Evolutionary conservation across 2,329 filamentous ascomycete genomes (phyloP).

Genomic region (Sordariomycetes sp.): DNA sequence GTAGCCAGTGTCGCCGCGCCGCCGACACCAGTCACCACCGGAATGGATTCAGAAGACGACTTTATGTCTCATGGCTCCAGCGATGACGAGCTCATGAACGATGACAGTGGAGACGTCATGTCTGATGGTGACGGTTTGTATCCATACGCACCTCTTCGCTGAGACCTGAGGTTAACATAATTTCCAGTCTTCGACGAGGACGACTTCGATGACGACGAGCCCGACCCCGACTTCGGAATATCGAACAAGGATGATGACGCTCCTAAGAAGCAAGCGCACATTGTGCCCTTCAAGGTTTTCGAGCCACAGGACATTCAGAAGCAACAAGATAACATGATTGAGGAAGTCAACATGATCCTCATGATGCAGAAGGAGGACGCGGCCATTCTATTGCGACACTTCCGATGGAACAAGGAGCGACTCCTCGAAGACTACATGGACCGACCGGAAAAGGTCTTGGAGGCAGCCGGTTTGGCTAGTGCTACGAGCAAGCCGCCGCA

Average conservation of each 20-base stretch:
- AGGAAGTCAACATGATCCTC: conserved; percentile 85
- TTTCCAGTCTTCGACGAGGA: too few relatives aligned
- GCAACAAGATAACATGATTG: conserved; percentile 78
- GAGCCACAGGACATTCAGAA: conserved; percentile 71
- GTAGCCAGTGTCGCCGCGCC: conserved; percentile 38
- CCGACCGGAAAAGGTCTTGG: conserved; percentile 65
- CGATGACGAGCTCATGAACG: conserved; percentile 63
- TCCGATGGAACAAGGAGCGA: conserved; percentile 93
- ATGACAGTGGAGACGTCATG: conserved; percentile 67
- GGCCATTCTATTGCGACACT: conserved; percentile 81
- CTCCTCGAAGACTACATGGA: conserved; percentile 98
- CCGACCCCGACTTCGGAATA: conserved; percentile 44
- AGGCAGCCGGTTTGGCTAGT: conserved; percentile 72
- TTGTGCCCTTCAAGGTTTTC: conserved; percentile 78
- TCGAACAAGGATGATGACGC: conserved; percentile 55
- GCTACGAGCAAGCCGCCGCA: conserved; percentile 53
- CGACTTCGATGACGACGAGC: conserved; percentile 39
- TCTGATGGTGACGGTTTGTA: conserved; percentile 41
- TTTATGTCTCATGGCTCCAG: conserved; percentile 77
- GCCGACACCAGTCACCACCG: conserved; percentile 51
- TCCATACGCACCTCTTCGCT: background rate
- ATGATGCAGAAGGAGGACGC: conserved; percentile 82
- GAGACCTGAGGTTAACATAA: conserved; percentile 26
- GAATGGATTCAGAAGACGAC: conserved; percentile 94
- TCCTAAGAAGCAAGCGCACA: conserved; percentile 65